Evolutionary conservation across 1,284 basidiomycete species (phyloP).

Genomic region (Malassezia obtusa): DNA sequence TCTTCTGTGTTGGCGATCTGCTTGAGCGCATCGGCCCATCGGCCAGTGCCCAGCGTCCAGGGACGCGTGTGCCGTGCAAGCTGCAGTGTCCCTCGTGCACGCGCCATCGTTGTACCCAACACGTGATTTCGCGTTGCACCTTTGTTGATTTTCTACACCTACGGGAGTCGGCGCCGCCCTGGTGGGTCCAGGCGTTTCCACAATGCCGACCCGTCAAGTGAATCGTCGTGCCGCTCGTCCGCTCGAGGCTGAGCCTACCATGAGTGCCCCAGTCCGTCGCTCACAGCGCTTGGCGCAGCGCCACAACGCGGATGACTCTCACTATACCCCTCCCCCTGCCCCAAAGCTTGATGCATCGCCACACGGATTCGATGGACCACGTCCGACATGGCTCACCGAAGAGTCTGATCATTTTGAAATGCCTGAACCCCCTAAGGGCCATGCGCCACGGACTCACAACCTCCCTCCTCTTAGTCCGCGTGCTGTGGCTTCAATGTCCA

Average conservation of each 20-base stretch:
- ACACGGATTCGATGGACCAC: constrained; percentile 1
- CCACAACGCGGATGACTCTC: background rate
- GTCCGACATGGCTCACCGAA: constrained; percentile 4
- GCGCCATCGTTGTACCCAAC: background rate
- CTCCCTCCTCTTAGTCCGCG: background rate
- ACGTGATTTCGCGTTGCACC: background rate
- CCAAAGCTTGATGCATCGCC: constrained; percentile 1
- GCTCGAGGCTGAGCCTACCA: too few species aligned
- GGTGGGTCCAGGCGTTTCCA: background rate
- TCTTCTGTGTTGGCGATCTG: background rate
- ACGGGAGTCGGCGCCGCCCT: too few species aligned
- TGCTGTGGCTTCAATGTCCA: background rate
- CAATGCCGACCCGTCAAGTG: background rate
- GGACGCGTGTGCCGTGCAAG: constrained; percentile 10
- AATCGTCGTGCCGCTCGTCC: background rate
- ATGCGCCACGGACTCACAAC: background rate
- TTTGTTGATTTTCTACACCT: background rate
- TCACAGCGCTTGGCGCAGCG: too few species aligned
- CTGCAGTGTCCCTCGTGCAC: background rate
- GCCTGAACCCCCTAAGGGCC: too few species aligned
- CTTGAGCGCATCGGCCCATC: constrained; percentile 1
- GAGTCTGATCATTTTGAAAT: background rate
- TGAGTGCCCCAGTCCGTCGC: too few species aligned
- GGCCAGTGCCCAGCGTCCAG: constrained; percentile 6
- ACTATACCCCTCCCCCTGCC: constrained; percentile 2